These are phyloP conservation scores for Leccinum boreale DNA, from an alignment of 768 basidiomycete genomes.

Conservation along the genomic window DNA sequence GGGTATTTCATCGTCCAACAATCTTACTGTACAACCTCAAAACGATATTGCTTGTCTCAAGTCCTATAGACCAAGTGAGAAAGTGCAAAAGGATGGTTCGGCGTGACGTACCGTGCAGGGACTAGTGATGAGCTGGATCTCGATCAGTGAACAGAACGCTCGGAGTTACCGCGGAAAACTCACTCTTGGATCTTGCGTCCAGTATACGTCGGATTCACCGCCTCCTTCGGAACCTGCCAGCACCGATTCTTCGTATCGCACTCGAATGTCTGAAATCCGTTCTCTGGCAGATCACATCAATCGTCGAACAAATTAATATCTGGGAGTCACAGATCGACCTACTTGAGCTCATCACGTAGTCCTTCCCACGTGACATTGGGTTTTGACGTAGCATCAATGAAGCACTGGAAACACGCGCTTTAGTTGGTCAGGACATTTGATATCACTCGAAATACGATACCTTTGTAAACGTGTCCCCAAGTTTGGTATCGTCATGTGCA, in stretches of 20 bases:
- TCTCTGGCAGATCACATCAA: conserved; percentile 4
- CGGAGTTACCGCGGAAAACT: conserved; percentile 8
- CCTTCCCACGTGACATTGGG: conserved; percentile 18
- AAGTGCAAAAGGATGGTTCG: conserved; percentile 29
- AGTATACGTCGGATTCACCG: neutral
- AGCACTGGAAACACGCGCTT: conserved; percentile 9
- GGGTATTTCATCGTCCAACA: neutral
- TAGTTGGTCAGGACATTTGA: neutral
- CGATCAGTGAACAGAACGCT: neutral
- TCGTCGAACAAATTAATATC: neutral
- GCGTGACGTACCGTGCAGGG: conserved; percentile 7
- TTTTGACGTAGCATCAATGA: conserved; percentile 12
- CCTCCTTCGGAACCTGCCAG: neutral
- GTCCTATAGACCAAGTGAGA: conserved; percentile 8
- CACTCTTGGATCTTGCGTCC: conserved; percentile 22
- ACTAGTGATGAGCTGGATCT: conserved; percentile 9
- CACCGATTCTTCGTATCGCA: conserved; percentile 5
- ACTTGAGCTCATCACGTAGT: conserved; percentile 18
- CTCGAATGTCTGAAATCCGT: conserved; percentile 12
- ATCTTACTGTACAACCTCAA: neutral
- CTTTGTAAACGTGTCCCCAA: conserved; percentile 24
- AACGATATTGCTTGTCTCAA: conserved; percentile 12
- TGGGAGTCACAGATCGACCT: neutral
- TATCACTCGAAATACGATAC: neutral
- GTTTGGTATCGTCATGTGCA: conserved; percentile 23